Percentiles rank a stretch among this genome's conserved stretches.
These are phyloP conservation scores for Oropetium thomaeum DNA, from an alignment of 176 grass and related monocot genomes.

Conservation along the genomic window DNA sequence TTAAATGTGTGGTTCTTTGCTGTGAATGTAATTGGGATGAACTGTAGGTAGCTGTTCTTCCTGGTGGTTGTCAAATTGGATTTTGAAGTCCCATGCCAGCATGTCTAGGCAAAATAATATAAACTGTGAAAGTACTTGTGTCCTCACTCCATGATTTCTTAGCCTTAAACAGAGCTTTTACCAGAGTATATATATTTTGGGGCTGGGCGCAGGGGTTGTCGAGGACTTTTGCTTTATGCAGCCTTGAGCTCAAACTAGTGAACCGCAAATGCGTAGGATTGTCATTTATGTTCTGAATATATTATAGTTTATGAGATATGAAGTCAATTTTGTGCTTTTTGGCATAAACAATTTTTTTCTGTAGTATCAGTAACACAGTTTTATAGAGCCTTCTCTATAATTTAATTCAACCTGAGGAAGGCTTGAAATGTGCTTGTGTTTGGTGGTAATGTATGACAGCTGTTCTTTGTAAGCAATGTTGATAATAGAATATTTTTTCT, in stretches of 20 bases:
- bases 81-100: neutral
- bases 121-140: too few relatives aligned
- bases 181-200: too few relatives aligned
- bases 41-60: neutral
- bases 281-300: slow-evolving; percentile 19
- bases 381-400: neutral
- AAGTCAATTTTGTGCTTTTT: neutral
- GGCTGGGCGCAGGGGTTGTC: neutral
- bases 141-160: too few relatives aligned
- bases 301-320: neutral
- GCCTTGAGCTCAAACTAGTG: too few relatives aligned
- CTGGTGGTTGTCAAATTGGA: neutral
- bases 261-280: too few relatives aligned
- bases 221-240: neutral
- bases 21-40: neutral
- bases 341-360: neutral
- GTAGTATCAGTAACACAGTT: slow-evolving; percentile 6
- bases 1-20: neutral
- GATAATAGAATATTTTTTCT: slow-evolving; percentile 8
- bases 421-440: neutral
- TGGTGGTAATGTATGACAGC: slow-evolving; percentile 1
- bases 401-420: slow-evolving; percentile 26
- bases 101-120: too few relatives aligned
- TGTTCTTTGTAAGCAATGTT: slow-evolving; percentile 15
- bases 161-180: too few relatives aligned